phyloP scores from a whole-genome alignment of 1,284 basidiomycete species.

The Trametes versicolor region DNA sequence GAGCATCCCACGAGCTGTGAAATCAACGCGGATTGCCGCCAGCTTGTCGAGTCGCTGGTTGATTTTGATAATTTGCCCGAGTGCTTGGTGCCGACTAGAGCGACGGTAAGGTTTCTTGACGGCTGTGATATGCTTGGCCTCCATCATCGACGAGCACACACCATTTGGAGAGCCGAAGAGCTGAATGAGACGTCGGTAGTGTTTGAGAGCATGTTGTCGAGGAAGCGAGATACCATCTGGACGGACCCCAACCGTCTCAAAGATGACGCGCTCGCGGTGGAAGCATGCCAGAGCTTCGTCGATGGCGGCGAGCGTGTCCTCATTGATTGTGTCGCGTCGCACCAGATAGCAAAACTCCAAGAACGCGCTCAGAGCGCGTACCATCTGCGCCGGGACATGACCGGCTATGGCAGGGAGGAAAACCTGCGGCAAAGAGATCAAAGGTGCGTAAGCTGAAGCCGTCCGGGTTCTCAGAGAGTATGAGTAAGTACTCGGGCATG shows the following conservation, averaged over 20 bases:
- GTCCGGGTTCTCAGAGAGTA: too few species aligned
- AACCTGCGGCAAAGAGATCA: too few species aligned
- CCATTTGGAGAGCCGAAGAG: constrained; percentile 38
- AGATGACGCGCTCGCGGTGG: constrained; percentile 27
- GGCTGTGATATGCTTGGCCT: constrained; percentile 39
- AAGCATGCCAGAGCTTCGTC: neutral
- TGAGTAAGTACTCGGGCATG: too few species aligned
- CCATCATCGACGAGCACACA: constrained; percentile 40
- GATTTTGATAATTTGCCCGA: constrained; percentile 39
- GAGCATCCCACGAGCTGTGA: constrained; percentile 29
- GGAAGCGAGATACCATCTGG: constrained; percentile 33
- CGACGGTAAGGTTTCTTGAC: constrained; percentile 40
- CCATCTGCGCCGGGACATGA: constrained; percentile 27
- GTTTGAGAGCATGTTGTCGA: constrained; percentile 34
- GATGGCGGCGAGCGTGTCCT: neutral
- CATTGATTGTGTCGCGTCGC: constrained; percentile 3
- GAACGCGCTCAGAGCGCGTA: constrained; percentile 20
- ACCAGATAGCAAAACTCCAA: constrained; percentile 36
- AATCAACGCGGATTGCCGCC: constrained; percentile 27
- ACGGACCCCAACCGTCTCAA: constrained; percentile 24
- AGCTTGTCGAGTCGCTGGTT: constrained; percentile 38
- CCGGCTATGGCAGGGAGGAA: constrained; percentile 30
- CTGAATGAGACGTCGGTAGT: constrained; percentile 29
- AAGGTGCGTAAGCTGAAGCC: too few species aligned
- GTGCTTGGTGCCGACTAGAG: constrained; percentile 32